Percentiles rank a stretch among this genome's conserved stretches.
Evolutionary conservation across 257 asterid species (phyloP).

Genomic region (Plantago major): DNA sequence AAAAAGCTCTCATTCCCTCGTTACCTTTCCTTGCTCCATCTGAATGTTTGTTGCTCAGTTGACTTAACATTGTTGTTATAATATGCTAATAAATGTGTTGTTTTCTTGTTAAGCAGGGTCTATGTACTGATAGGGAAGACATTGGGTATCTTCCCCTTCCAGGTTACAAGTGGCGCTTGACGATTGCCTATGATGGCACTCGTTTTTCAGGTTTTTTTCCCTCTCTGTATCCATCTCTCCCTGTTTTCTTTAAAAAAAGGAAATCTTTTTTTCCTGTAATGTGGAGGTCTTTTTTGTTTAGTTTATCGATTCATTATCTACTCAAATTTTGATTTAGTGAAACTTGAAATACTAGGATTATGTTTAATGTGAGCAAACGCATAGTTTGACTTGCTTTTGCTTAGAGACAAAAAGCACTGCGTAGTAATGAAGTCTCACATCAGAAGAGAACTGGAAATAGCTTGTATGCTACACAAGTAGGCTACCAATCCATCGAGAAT

Average conservation of each 20-base stretch:
- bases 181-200: constrained; percentile 82
- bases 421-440: too few relatives aligned
- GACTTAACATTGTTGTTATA: constrained; percentile 1
- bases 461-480: too few relatives aligned
- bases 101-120: constrained; percentile 30
- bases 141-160: constrained; percentile 23
- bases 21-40: constrained; percentile 1
- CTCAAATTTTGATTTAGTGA: not conserved
- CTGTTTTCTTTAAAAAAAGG: not conserved
- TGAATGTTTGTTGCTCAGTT: constrained; percentile 10
- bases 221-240: not conserved
- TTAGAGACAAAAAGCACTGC: too few relatives aligned
- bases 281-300: constrained; percentile 11
- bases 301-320: not conserved
- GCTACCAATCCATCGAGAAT: too few relatives aligned
- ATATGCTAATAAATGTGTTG: constrained; percentile 10
- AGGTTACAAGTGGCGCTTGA: constrained; percentile 69
- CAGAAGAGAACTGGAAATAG: too few relatives aligned
- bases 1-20: not conserved
- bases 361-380: too few relatives aligned
- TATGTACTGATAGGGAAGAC: constrained; percentile 28
- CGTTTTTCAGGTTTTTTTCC: constrained; percentile 74
- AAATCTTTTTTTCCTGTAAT: constrained; percentile 6
- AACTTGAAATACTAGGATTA: not conserved
- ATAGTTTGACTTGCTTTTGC: too few relatives aligned